Evolutionary conservation across 2,329 filamentous ascomycete species (phyloP).

Genomic region (Aspergillus viridinutans): DNA sequence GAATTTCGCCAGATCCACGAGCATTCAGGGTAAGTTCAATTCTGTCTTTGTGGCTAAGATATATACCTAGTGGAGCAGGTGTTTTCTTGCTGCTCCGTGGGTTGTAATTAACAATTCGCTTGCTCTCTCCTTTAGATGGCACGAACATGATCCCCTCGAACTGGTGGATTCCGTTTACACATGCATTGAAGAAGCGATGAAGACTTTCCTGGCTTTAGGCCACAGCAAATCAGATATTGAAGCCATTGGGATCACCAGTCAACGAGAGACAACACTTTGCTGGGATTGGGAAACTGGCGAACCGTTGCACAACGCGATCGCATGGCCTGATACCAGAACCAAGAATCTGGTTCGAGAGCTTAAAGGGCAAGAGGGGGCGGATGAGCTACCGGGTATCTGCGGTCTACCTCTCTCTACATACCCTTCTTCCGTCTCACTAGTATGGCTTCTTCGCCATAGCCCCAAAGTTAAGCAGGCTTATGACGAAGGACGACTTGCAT

Average conservation of each 20-base stretch:
- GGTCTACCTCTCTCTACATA: slow-evolving; percentile 85
- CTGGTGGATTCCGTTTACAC: slow-evolving; percentile 69
- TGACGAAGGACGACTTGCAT: slow-evolving; percentile 69
- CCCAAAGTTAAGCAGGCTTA: slow-evolving; percentile 68
- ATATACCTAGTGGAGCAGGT: neutral
- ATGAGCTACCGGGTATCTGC: slow-evolving; percentile 65
- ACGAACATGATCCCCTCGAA: slow-evolving; percentile 80
- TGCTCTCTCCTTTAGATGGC: slow-evolving; percentile 58
- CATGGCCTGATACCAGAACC: slow-evolving; percentile 85
- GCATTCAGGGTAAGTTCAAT: slow-evolving; percentile 69
- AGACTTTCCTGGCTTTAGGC: slow-evolving; percentile 66
- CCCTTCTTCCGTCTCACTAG: slow-evolving; percentile 76
- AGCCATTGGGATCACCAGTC: slow-evolving; percentile 81
- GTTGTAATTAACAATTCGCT: slow-evolving; percentile 4
- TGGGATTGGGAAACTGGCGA: slow-evolving; percentile 81
- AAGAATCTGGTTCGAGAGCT: slow-evolving; percentile 71
- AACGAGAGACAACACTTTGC: slow-evolving; percentile 81
- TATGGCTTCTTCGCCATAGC: slow-evolving; percentile 75
- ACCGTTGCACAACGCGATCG: slow-evolving; percentile 77
- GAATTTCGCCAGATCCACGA: slow-evolving; percentile 84
- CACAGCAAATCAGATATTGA: slow-evolving; percentile 65
- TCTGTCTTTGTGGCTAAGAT: neutral
- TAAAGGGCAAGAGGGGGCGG: slow-evolving; percentile 62
- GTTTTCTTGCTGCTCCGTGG: neutral
- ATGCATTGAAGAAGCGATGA: slow-evolving; percentile 73